A percentile compares a stretch with the other conserved stretches of the same genome.
phyloP scores from a whole-genome alignment of 768 basidiomycete species.

The Mrakia gelida region DNA sequence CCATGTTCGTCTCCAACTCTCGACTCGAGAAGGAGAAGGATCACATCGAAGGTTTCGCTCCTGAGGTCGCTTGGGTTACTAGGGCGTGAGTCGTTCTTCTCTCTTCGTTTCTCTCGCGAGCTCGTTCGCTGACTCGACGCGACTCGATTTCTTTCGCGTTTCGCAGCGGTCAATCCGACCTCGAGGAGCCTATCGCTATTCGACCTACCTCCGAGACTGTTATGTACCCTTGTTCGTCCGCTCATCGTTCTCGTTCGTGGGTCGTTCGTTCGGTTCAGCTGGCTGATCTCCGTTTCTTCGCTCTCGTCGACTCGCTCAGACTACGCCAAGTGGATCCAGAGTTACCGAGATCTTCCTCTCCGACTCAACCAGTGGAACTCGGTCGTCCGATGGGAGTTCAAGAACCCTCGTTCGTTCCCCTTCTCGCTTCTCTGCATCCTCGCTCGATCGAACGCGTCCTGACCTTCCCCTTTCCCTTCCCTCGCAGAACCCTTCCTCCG shows the following conservation, averaged over 20 bases:
- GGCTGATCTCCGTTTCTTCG: not conserved
- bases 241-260: not conserved
- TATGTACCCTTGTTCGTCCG: conserved; percentile 85
- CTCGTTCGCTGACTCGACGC: too few species aligned
- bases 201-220: conserved; percentile 97
- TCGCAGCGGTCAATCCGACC: conserved; percentile 76
- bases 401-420: conserved; percentile 77
- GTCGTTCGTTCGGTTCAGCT: not conserved
- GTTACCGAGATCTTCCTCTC: conserved; percentile 91
- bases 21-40: conserved; percentile 95
- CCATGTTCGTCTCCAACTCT: conserved; percentile 92
- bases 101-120: not conserved
- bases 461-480: not conserved
- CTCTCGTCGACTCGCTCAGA: conserved; percentile 51
- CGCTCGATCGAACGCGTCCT: not conserved
- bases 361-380: conserved; percentile 99
- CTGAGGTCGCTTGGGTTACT: conserved; percentile 99
- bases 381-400: conserved; percentile 99
- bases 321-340: conserved; percentile 98
- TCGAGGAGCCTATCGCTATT: conserved; percentile 96
- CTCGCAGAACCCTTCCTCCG: conserved; percentile 88
- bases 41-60: conserved; percentile 98
- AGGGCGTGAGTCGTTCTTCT: conserved; percentile 62
- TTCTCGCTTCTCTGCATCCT: not conserved
- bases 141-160: not conserved